These are phyloP conservation scores for Psidium friedrichsthalianum DNA, from an alignment of 345 rosid species.

Conservation along the genomic window DNA sequence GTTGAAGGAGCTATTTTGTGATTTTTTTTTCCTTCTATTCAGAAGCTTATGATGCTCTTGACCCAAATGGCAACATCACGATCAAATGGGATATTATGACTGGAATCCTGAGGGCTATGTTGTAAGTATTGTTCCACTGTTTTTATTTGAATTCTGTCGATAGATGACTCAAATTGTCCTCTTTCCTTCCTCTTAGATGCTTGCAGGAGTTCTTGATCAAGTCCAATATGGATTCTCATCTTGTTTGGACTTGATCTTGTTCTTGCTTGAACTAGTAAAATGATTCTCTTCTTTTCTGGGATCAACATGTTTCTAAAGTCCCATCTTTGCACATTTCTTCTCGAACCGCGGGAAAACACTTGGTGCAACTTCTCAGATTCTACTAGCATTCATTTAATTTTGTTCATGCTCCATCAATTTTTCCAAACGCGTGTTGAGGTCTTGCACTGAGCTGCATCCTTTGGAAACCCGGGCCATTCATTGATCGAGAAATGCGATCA, in stretches of 20 bases:
- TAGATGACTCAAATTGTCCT: neutral
- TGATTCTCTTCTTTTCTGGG: neutral
- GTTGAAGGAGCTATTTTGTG: neutral
- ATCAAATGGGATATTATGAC: conserved; percentile 79
- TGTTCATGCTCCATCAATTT: neutral
- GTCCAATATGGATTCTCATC: neutral
- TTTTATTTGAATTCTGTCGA: neutral
- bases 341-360: neutral
- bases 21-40: neutral
- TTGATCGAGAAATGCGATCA: neutral
- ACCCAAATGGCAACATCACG: conserved; percentile 85
- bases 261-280: neutral
- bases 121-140: conserved; percentile 23
- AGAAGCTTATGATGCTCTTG: conserved; percentile 75
- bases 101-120: conserved; percentile 89
- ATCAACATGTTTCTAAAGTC: neutral
- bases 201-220: neutral
- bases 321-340: neutral
- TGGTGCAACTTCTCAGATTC: neutral
- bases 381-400: neutral
- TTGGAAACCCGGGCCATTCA: neutral
- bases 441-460: neutral
- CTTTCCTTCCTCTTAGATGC: neutral
- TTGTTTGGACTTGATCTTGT: neutral
- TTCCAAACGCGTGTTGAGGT: neutral